These are phyloP conservation scores for Ceratobasidium sp. DNA, from an alignment of 1,284 basidiomycete genomes.

Conservation along the genomic window DNA sequence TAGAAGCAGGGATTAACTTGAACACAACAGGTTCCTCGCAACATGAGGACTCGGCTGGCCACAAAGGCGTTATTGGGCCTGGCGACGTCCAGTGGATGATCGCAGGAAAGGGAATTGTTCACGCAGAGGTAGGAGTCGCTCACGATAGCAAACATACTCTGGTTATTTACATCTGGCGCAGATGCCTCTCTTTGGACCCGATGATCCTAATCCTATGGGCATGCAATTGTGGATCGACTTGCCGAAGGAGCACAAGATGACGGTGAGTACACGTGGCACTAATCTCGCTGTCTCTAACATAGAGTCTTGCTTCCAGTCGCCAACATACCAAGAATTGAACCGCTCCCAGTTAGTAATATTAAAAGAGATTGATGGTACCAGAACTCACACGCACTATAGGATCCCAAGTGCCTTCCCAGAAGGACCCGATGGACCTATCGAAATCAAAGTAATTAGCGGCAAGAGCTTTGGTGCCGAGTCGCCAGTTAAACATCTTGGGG, in stretches of 20 bases:
- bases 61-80: conserved; percentile 74
- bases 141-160: neutral
- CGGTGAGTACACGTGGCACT: conserved; percentile 61
- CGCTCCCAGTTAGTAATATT: conserved; percentile 66
- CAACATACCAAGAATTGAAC: conserved; percentile 81
- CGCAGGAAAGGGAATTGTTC: conserved; percentile 76
- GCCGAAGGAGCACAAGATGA: conserved; percentile 89
- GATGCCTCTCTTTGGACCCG: conserved; percentile 85
- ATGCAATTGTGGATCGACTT: conserved; percentile 96
- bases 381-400: conserved; percentile 57
- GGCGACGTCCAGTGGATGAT: conserved; percentile 98
- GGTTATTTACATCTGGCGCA: conserved; percentile 4
- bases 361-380: conserved; percentile 6
- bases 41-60: conserved; percentile 95
- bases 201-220: conserved; percentile 78
- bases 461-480: conserved; percentile 88
- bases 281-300: neutral
- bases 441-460: conserved; percentile 90
- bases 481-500: conserved; percentile 89
- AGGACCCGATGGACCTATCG: conserved; percentile 76
- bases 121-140: conserved; percentile 68
- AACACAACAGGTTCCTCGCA: conserved; percentile 63
- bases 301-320: conserved; percentile 62
- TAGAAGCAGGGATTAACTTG: neutral
- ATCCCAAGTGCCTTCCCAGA: conserved; percentile 81